Conservation (phyloP, 169 alveolate species). For the Eimeria tenella region DNA sequence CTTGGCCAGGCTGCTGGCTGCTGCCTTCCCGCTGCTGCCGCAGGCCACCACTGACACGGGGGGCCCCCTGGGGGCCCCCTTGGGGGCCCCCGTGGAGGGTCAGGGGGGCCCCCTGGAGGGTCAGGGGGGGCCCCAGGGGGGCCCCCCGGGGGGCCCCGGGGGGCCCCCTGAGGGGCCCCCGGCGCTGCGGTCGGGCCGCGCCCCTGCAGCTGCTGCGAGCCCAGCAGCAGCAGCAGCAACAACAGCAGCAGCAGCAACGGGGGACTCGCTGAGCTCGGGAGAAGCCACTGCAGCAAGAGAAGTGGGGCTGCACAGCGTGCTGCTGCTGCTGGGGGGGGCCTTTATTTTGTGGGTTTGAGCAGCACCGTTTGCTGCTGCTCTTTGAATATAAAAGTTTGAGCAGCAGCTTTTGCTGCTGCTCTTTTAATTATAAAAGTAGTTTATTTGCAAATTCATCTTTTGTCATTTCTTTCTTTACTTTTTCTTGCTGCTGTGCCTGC, state of each 20-base stretch:
- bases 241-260: neutral
- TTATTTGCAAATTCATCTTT: neutral
- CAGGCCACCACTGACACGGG: neutral
- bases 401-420: neutral
- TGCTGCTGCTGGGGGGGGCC: constrained; percentile 9
- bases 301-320: neutral
- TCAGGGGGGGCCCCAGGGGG: too few species aligned
- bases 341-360: neutral
- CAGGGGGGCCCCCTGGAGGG: too few species aligned
- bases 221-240: neutral
- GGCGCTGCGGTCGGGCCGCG: too few species aligned
- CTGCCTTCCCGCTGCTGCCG: constrained; percentile 39
- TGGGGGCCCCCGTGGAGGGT: too few species aligned
- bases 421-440: neutral
- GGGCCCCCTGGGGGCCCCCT: neutral
- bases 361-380: neutral
- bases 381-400: neutral
- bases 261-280: neutral
- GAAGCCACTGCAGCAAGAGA: neutral
- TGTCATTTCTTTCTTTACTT: neutral
- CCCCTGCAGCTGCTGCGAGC: neutral
- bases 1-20: neutral
- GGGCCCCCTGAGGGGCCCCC: too few species aligned
- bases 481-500: neutral
- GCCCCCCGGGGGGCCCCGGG: too few species aligned